Evolutionary conservation across 2,329 filamentous ascomycete species (phyloP).

Genomic region (Rutstroemia sp.): DNA sequence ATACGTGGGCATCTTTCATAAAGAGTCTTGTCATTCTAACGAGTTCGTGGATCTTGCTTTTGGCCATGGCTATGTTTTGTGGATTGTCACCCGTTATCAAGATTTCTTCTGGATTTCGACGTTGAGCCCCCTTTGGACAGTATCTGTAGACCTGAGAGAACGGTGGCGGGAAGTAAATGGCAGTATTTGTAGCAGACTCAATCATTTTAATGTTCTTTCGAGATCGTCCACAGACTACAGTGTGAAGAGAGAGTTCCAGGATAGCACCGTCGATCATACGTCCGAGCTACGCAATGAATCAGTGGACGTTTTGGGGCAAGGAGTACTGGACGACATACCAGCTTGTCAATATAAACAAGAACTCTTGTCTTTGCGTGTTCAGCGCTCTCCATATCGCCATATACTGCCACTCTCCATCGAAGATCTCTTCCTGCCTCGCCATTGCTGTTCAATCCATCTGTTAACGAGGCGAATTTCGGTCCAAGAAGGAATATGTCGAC

Average conservation of each 20-base stretch:
- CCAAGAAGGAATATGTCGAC: slow-evolving; percentile 95
- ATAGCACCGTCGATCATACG: slow-evolving; percentile 71
- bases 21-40: slow-evolving; percentile 74
- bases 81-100: slow-evolving; percentile 89
- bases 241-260: slow-evolving; percentile 81
- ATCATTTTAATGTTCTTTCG: slow-evolving; percentile 98
- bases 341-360: slow-evolving; percentile 82
- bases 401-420: slow-evolving; percentile 87
- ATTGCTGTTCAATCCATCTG: slow-evolving; percentile 65
- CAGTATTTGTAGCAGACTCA: slow-evolving; percentile 89
- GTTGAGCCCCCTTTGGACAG: slow-evolving; percentile 70
- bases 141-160: slow-evolving; percentile 92
- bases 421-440: slow-evolving; percentile 75
- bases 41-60: slow-evolving; percentile 83
- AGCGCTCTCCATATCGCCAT: slow-evolving; percentile 87
- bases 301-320: slow-evolving; percentile 22
- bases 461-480: slow-evolving; percentile 76
- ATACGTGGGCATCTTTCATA: slow-evolving; percentile 87
- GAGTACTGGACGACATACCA: slow-evolving; percentile 14
- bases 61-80: slow-evolving; percentile 79
- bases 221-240: slow-evolving; percentile 84
- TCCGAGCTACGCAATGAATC: slow-evolving; percentile 48
- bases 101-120: slow-evolving; percentile 80
- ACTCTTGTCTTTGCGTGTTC: slow-evolving; percentile 96
- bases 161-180: slow-evolving; percentile 94